Conservation (phyloP, 371 early-diverging fungal genomes). For the Conidiobolus incongruus region DNA sequence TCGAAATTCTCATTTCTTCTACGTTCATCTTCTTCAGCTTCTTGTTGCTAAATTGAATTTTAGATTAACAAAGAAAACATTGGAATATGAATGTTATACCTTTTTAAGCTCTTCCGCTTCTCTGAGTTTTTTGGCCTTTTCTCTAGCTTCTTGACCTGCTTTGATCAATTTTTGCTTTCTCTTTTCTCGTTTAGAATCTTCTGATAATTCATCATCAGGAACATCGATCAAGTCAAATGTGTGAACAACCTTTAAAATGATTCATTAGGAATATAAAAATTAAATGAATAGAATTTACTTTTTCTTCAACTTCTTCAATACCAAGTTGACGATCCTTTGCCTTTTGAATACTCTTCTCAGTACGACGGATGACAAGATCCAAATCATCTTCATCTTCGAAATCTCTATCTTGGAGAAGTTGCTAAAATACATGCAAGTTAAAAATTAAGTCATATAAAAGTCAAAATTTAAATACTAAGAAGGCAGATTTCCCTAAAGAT, state of each 20-base stretch:
- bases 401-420: constrained; percentile 30
- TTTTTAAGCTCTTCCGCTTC: constrained; percentile 40
- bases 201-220: constrained; percentile 57
- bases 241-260: constrained; percentile 27
- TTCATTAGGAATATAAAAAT: neutral
- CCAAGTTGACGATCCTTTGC: constrained; percentile 62
- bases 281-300: constrained; percentile 9
- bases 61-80: neutral
- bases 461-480: constrained; percentile 3
- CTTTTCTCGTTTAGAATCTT: constrained; percentile 59
- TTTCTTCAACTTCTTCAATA: constrained; percentile 50
- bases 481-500: constrained; percentile 2
- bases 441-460: neutral
- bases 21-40: constrained; percentile 42
- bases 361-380: constrained; percentile 38
- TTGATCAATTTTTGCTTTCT: constrained; percentile 61
- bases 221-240: constrained; percentile 46
- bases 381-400: constrained; percentile 49
- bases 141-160: constrained; percentile 58
- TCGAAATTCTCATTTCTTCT: constrained; percentile 33
- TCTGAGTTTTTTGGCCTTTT: constrained; percentile 48
- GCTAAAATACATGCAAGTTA: too few relatives aligned
- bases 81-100: constrained; percentile 8
- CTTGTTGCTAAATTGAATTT: constrained; percentile 27
- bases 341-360: constrained; percentile 35